Evolutionary conservation across 805 yeast genomes (phyloP), one percentile per base, ranked within the genome.

Genomic region (Sugiyamaella lignohabitans): DNA sequence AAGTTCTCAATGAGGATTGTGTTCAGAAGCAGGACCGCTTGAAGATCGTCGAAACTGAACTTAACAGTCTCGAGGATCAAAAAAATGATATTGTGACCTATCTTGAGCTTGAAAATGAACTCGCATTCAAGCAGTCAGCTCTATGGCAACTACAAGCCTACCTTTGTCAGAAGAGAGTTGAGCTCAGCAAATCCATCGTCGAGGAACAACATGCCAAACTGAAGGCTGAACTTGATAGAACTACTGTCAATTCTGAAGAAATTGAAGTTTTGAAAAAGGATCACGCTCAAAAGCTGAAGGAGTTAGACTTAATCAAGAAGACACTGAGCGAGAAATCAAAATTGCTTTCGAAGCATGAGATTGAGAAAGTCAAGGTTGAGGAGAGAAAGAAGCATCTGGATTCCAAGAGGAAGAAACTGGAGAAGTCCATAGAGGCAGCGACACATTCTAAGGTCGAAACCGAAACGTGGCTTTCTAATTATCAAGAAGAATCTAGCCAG

Each of bases 21-120:
- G 67, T 78, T 32, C 95, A 87, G 59, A 89, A 88, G 59, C 86
- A 85, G 53, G 78, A 75, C 49, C 74, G 96, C 50, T 83, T 85
- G 56, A 82, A 80, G 48, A 74, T 87, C 56, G 95, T 88, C 1
- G 85, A 82, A 54, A 78, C 77, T 52, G 96, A 89, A 52, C 80
- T 85, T 51, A 72, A 54, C 22, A 63, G 71, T 2, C 74, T 84
- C 50, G 93, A 86, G 48, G 58, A 61, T 5, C 77, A 77, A 45
- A 83, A 88, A 55, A 76, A 76, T 30, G 80, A 75, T 34, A 95
- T 96, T 0, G 63, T 91, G 34, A 69, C 70, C 19, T 86, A 75
- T 58, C 64, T 93, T 50, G 68, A 67, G 39, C 70, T 74, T 32
- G 95, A 87, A 62, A 87, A 85, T 58, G 59, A 69, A 17, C 69